A percentile compares a stretch with the other conserved stretches of the same genome.
These are phyloP conservation scores for Penicillium sp. DNA, from an alignment of 2,329 filamentous ascomycete genomes.

Conservation along the genomic window DNA sequence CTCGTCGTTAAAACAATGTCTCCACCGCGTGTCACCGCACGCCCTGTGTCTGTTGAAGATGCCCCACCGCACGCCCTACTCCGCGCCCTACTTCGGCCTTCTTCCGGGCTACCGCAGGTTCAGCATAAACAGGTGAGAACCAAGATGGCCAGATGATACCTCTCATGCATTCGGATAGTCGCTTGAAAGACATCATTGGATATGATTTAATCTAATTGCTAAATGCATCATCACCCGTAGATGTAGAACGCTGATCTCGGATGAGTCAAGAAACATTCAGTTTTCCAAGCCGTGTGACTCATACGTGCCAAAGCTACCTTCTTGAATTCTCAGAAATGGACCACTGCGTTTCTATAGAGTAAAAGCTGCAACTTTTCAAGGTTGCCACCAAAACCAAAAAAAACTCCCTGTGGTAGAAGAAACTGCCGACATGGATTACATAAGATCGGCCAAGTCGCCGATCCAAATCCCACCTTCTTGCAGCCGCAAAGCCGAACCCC, in stretches of 20 bases:
- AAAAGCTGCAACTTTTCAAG: neutral
- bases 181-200: neutral
- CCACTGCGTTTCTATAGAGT: neutral
- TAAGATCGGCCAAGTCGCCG: constrained; percentile 2
- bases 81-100: neutral
- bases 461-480: neutral
- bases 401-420: neutral
- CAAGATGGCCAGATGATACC: neutral
- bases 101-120: neutral
- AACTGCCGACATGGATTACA: neutral
- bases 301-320: neutral
- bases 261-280: neutral
- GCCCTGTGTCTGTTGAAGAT: neutral
- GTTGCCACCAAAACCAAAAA: neutral
- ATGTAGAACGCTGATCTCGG: neutral
- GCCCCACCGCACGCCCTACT: constrained; percentile 4
- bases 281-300: neutral
- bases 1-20: constrained; percentile 1
- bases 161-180: neutral
- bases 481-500: neutral
- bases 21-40: too few relatives aligned
- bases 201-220: neutral
- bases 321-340: neutral
- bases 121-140: neutral
- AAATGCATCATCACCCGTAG: neutral